These are phyloP conservation scores for Pichia rugopelliculosa DNA, from an alignment of 805 yeast species.

Conservation along the genomic window DNA sequence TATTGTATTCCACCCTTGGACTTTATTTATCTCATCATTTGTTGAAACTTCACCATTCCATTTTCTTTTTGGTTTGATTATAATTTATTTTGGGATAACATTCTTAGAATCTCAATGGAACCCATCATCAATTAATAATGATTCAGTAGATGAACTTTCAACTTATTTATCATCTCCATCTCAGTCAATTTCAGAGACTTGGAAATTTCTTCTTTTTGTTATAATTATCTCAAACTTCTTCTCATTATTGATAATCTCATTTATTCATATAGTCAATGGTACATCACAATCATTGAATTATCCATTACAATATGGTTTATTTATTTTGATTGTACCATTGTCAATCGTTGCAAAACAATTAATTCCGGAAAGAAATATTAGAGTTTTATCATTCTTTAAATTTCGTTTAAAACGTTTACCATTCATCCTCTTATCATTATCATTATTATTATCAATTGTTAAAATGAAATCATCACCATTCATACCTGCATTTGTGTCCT, in stretches of 20 bases:
- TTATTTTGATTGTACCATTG: constrained; percentile 44
- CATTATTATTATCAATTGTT: constrained; percentile 28
- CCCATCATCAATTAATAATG: constrained; percentile 8
- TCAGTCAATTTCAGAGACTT: constrained; percentile 34
- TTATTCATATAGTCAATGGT: constrained; percentile 29
- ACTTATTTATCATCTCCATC: neutral
- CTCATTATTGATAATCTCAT: constrained; percentile 31
- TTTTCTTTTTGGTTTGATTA: constrained; percentile 32
- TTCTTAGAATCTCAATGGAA: constrained; percentile 48
- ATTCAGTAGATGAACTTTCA: neutral
- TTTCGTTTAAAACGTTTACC: constrained; percentile 18
- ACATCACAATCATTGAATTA: constrained; percentile 33
- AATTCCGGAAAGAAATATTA: constrained; percentile 50
- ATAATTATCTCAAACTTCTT: constrained; percentile 50
- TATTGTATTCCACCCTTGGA: constrained; percentile 56
- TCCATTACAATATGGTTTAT: constrained; percentile 47
- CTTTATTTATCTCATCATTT: constrained; percentile 53
- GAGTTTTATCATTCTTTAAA: constrained; percentile 31
- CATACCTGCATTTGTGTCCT: constrained; percentile 50
- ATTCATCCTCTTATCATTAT: constrained; percentile 11
- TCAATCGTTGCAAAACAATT: constrained; percentile 50
- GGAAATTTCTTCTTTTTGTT: constrained; percentile 43
- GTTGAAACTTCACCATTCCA: constrained; percentile 48
- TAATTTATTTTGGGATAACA: constrained; percentile 35
- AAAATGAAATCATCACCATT: constrained; percentile 39